A percentile compares a stretch with the other conserved stretches of the same genome.
phyloP scores from a whole-genome alignment of 164 flowering plant genomes.

The Annona cherimola region DNA sequence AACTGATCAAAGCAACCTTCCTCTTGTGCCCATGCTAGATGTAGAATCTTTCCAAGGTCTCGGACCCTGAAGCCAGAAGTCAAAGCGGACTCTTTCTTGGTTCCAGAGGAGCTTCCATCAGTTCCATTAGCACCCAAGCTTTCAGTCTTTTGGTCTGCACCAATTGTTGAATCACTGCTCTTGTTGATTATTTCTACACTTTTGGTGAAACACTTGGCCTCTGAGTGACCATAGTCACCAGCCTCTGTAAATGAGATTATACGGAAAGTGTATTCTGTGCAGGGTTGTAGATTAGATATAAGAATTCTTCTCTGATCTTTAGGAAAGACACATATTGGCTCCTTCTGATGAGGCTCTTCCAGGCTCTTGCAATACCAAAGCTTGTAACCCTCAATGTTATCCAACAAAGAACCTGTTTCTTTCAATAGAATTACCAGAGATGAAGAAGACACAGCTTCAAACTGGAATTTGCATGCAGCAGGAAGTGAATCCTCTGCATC shows the following conservation, averaged over 20 bases:
- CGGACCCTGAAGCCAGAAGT: conserved; percentile 73
- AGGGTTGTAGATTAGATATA: conserved; percentile 78
- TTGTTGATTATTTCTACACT: conserved; percentile 78
- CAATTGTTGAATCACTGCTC: conserved; percentile 21
- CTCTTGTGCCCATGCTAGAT: conserved; percentile 65
- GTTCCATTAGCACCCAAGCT: conserved; percentile 19
- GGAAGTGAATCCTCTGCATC: conserved; percentile 84
- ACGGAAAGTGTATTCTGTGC: conserved; percentile 84
- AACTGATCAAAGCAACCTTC: conserved; percentile 44
- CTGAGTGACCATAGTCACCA: conserved; percentile 90
- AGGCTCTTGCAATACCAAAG: conserved; percentile 80
- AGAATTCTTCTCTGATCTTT: conserved; percentile 63
- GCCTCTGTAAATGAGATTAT: conserved; percentile 73
- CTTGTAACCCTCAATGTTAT: conserved; percentile 71
- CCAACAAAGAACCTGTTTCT: conserved; percentile 41
- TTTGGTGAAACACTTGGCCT: conserved; percentile 81
- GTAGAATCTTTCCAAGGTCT: conserved; percentile 74
- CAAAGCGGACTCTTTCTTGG: conserved; percentile 31
- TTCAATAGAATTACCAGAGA: conserved; percentile 66
- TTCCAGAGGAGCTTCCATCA: conserved; percentile 31
- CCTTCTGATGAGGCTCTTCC: conserved; percentile 46
- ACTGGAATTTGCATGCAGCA: conserved; percentile 87
- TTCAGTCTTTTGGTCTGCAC: conserved; percentile 28
- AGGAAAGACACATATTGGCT: conserved; percentile 58
- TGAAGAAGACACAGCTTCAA: conserved; percentile 75